A percentile compares a stretch with the other conserved stretches of the same genome.
Evolutionary conservation across 2,329 filamentous ascomycete genomes (phyloP).

Genomic region (Alternaria brassicicola): DNA sequence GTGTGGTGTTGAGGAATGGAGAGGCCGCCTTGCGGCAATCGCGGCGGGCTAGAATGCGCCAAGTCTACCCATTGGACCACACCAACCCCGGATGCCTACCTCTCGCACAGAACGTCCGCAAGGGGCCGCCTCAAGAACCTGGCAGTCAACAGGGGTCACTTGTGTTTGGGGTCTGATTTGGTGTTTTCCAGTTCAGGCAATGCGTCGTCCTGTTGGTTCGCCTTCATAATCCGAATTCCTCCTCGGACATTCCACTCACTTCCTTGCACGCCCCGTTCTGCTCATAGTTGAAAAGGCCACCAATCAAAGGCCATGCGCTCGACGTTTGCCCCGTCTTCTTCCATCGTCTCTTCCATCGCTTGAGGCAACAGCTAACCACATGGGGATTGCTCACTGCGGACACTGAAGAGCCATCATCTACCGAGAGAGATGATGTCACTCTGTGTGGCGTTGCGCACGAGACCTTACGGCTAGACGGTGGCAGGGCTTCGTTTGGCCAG

Average conservation of each 20-base stretch:
- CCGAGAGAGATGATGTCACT: not conserved
- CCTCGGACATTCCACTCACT: not conserved
- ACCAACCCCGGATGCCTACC: not conserved
- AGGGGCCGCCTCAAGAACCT: not conserved
- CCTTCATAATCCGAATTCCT: not conserved
- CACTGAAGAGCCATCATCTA: not conserved
- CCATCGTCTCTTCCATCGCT: not conserved
- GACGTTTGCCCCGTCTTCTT: not conserved
- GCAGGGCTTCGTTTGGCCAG: no score
- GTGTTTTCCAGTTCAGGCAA: not conserved
- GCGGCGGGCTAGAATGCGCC: not conserved
- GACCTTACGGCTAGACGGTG: no score
- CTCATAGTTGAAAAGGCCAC: slow-evolving; percentile 5
- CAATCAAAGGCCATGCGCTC: not conserved
- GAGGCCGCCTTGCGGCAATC: not conserved
- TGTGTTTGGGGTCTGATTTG: not conserved
- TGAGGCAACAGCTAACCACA: not conserved
- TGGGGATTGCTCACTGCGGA: not conserved
- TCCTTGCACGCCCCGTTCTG: not conserved
- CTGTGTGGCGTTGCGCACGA: not conserved
- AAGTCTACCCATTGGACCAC: not conserved
- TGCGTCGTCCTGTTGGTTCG: not conserved
- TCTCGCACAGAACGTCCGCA: not conserved
- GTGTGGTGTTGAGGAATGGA: not conserved
- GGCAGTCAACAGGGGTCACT: not conserved